Conservation (phyloP, 2,329 filamentous ascomycete genomes). For the Exophiala alcalophila region DNA sequence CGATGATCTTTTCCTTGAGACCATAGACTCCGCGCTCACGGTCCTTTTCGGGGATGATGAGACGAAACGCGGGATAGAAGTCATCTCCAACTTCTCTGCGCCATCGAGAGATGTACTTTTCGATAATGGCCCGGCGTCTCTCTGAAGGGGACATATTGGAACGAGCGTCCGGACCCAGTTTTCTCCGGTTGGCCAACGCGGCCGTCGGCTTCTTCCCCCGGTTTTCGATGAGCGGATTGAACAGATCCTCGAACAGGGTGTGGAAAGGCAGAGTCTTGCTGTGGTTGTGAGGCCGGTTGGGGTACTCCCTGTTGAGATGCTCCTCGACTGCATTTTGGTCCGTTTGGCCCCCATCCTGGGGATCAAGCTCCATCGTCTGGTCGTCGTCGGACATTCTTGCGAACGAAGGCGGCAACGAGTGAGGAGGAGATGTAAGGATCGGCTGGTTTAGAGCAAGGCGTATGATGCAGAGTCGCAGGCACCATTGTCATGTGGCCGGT, state of each 20-base stretch:
- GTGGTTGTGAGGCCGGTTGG: slow-evolving; percentile 77
- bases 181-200: slow-evolving; percentile 54
- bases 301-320: slow-evolving; percentile 61
- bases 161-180: slow-evolving; percentile 54
- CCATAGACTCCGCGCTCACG: slow-evolving; percentile 90
- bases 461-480: too few species aligned
- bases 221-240: slow-evolving; percentile 76
- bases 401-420: too few species aligned
- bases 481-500: too few species aligned
- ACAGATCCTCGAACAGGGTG: slow-evolving; percentile 71
- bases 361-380: slow-evolving; percentile 14
- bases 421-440: too few species aligned
- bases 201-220: slow-evolving; percentile 72
- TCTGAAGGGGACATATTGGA: slow-evolving; percentile 67
- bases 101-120: slow-evolving; percentile 83
- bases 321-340: slow-evolving; percentile 39
- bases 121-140: slow-evolving; percentile 73
- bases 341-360: slow-evolving; percentile 2
- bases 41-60: slow-evolving; percentile 91
- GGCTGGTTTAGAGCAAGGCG: too few species aligned
- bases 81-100: slow-evolving; percentile 83
- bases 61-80: slow-evolving; percentile 85
- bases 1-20: slow-evolving; percentile 87
- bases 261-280: slow-evolving; percentile 78
- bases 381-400: slow-evolving; percentile 26